A percentile compares a stretch with the other conserved stretches of the same genome.
Evolutionary conservation across 805 yeast species (phyloP).

Genomic region (Nadsonia fulvescens): DNA sequence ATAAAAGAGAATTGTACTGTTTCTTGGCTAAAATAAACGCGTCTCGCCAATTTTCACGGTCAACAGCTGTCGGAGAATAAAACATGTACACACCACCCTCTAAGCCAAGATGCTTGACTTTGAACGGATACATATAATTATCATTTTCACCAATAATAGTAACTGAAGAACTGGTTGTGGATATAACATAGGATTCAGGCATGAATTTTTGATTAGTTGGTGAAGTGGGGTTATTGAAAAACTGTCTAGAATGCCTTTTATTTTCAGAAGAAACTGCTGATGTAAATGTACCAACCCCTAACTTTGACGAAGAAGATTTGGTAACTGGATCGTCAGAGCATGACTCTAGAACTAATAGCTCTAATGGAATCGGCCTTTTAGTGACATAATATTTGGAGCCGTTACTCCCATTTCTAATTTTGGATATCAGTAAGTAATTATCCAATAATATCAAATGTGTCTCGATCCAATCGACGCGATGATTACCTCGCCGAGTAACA

Average conservation of each 20-base stretch:
- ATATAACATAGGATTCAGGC: not conserved
- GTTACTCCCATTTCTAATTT: conserved; percentile 18
- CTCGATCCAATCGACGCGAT: conserved; percentile 37
- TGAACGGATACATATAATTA: conserved; percentile 18
- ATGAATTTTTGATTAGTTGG: not conserved
- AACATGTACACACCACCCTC: conserved; percentile 16
- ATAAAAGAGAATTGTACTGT: conserved; percentile 18
- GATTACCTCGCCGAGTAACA: conserved; percentile 42
- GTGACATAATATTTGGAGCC: conserved; percentile 19
- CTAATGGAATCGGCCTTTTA: conserved; percentile 22
- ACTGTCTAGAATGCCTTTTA: conserved; percentile 7
- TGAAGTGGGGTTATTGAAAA: conserved; percentile 1
- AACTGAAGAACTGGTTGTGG: conserved; percentile 8
- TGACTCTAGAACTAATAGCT: conserved; percentile 39
- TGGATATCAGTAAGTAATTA: conserved; percentile 33
- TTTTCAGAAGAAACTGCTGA: conserved; percentile 1
- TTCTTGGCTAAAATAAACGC: conserved; percentile 30
- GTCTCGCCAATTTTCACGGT: conserved; percentile 40
- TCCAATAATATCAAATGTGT: conserved; percentile 45
- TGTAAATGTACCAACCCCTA: conserved; percentile 13
- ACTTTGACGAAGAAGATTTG: conserved; percentile 10
- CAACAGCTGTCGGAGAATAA: conserved; percentile 19
- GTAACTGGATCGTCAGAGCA: conserved; percentile 22
- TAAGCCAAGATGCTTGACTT: conserved; percentile 19
- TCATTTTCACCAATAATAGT: conserved; percentile 11